phyloP scores from a whole-genome alignment of 768 basidiomycete species.

The Pluteus cervinus region DNA sequence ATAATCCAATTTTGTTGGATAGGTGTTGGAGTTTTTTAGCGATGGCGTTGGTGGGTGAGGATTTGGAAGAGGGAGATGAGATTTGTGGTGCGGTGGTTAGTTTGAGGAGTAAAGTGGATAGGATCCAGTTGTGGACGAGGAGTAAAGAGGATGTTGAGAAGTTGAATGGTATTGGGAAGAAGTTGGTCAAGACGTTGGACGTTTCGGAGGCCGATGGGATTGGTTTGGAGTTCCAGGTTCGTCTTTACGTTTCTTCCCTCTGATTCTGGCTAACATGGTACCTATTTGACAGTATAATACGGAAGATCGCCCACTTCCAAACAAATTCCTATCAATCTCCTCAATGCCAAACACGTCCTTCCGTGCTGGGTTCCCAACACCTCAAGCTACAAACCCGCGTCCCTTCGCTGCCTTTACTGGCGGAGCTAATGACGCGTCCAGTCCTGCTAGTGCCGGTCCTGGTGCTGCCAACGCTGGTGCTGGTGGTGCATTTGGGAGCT shows the following conservation, averaged over 20 bases:
- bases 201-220: slow-evolving; percentile 80
- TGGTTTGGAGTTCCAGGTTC: slow-evolving; percentile 86
- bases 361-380: slow-evolving; percentile 49
- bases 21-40: slow-evolving; percentile 87
- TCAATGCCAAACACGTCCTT: slow-evolving; percentile 60
- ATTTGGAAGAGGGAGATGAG: slow-evolving; percentile 64
- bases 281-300: slow-evolving; percentile 60
- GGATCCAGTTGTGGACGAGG: slow-evolving; percentile 90
- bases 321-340: slow-evolving; percentile 81
- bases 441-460: slow-evolving; percentile 15
- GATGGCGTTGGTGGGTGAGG: slow-evolving; percentile 88
- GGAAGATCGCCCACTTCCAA: slow-evolving; percentile 76
- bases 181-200: slow-evolving; percentile 76
- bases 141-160: slow-evolving; percentile 80
- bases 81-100: slow-evolving; percentile 88
- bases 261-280: slow-evolving; percentile 12
- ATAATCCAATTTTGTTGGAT: slow-evolving; percentile 72
- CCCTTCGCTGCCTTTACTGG: slow-evolving; percentile 6
- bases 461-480: slow-evolving; percentile 10
- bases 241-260: slow-evolving; percentile 13
- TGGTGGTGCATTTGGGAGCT: slow-evolving; percentile 24
- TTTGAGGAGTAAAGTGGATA: slow-evolving; percentile 77
- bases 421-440: slow-evolving; percentile 18
- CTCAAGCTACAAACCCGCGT: neutral
- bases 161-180: slow-evolving; percentile 80